Conservation (phyloP, 768 basidiomycete species). For the Leccinum rimulosum region DNA sequence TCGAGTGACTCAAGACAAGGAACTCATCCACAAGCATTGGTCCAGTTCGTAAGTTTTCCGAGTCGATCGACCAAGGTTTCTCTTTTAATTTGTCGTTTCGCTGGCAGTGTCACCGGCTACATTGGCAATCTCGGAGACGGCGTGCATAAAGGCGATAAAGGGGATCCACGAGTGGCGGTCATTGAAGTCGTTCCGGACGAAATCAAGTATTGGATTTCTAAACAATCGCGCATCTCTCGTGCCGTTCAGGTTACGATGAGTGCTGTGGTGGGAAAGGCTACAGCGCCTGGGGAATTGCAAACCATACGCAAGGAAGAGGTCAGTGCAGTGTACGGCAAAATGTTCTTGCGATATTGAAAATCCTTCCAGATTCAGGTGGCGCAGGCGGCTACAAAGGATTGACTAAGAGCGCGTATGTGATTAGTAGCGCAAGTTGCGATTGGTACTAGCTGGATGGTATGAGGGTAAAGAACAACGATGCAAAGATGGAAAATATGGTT, state of each 20-base stretch:
- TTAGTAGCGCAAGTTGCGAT: not conserved
- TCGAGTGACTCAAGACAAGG: constrained; percentile 58
- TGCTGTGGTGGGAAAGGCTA: constrained; percentile 58
- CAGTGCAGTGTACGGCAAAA: constrained; percentile 16
- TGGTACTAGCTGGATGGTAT: constrained; percentile 17
- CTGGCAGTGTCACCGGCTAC: constrained; percentile 61
- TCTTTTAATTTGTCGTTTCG: not conserved
- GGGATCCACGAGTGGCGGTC: constrained; percentile 75
- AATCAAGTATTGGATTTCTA: constrained; percentile 80
- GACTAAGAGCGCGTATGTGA: constrained; percentile 5
- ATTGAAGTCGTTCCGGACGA: constrained; percentile 79
- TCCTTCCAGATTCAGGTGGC: constrained; percentile 18
- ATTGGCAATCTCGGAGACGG: constrained; percentile 88
- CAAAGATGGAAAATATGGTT: not conserved
- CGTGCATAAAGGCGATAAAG: constrained; percentile 73
- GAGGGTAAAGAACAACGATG: constrained; percentile 1
- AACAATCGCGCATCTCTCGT: constrained; percentile 54
- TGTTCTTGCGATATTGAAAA: not conserved
- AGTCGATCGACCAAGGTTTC: not conserved
- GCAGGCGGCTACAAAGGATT: constrained; percentile 10
- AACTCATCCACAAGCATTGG: constrained; percentile 65
- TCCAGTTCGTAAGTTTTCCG: constrained; percentile 41
- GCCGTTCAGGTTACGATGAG: constrained; percentile 58
- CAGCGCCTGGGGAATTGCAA: constrained; percentile 72
- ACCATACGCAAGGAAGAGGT: constrained; percentile 77